phyloP scores from a whole-genome alignment of 2,329 filamentous ascomycete species.

The Xylariaceae sp. region DNA sequence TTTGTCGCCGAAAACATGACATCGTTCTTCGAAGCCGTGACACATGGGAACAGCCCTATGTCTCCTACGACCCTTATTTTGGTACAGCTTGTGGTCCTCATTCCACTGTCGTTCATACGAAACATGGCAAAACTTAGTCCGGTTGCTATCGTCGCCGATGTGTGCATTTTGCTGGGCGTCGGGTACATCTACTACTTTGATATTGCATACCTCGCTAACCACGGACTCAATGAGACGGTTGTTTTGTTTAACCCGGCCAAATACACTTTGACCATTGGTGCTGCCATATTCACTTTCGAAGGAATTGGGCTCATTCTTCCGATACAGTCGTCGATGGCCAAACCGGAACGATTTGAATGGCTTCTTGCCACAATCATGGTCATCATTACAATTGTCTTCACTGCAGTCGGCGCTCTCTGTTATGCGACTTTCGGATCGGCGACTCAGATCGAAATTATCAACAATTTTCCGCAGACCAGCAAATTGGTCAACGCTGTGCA shows the following conservation, averaged over 20 bases:
- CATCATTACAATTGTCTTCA: constrained; percentile 69
- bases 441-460: constrained; percentile 70
- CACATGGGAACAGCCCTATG: constrained; percentile 43
- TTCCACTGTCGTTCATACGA: constrained; percentile 65
- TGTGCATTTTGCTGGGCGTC: constrained; percentile 67
- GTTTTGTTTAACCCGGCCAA: constrained; percentile 64
- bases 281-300: constrained; percentile 74
- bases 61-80: constrained; percentile 58
- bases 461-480: constrained; percentile 68
- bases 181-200: constrained; percentile 73
- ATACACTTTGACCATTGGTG: constrained; percentile 68
- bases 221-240: constrained; percentile 58
- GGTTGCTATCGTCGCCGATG: constrained; percentile 64
- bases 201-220: constrained; percentile 48
- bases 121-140: constrained; percentile 72
- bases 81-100: constrained; percentile 59
- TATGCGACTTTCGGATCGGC: constrained; percentile 68
- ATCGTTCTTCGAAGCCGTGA: constrained; percentile 63
- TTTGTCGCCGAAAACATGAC: constrained; percentile 72
- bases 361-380: constrained; percentile 67
- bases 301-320: constrained; percentile 73
- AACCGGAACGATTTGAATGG: constrained; percentile 61
- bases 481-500: constrained; percentile 73
- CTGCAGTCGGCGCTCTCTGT: constrained; percentile 66
- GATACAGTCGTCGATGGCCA: constrained; percentile 71